These are phyloP conservation scores for Ceratocystiopsis minuta DNA, from an alignment of 2,329 filamentous ascomycete species.

Conservation along the genomic window DNA sequence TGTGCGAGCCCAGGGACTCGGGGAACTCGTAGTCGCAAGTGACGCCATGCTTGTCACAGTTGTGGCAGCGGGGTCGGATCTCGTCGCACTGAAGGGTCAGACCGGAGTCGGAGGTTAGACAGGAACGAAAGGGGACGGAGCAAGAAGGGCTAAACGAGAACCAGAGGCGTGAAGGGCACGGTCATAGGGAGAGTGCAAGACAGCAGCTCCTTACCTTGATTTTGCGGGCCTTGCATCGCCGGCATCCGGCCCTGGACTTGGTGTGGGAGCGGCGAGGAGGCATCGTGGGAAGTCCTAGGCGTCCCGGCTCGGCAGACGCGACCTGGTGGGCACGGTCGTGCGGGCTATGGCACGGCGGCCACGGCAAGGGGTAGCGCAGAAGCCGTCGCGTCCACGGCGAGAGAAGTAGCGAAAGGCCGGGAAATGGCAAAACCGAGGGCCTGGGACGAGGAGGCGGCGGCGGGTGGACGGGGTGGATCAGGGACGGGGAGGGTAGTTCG, in stretches of 20 bases:
- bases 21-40: constrained; percentile 45
- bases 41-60: constrained; percentile 50
- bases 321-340: background rate
- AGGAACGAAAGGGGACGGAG: background rate
- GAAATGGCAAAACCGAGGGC: too few species aligned
- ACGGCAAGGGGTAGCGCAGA: too few species aligned
- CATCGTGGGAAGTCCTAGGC: constrained; percentile 22
- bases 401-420: too few species aligned
- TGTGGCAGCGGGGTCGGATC: constrained; percentile 44
- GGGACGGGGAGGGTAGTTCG: too few species aligned
- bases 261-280: constrained; percentile 50
- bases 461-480: too few species aligned
- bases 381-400: too few species aligned
- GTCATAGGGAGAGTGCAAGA: background rate
- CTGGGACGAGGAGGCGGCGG: too few species aligned
- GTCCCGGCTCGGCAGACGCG: too few species aligned
- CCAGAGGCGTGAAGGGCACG: too few species aligned
- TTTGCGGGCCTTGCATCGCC: constrained; percentile 47
- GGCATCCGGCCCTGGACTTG: constrained; percentile 50
- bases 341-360: background rate
- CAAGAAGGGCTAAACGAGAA: too few species aligned
- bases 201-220: constrained; percentile 42
- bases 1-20: too few species aligned
- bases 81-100: constrained; percentile 43
- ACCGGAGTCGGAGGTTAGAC: background rate